Evolutionary conservation across 139 green algal species (phyloP), one percentile per base, ranked within the genome.

Genomic region (Chlorella sp.): DNA sequence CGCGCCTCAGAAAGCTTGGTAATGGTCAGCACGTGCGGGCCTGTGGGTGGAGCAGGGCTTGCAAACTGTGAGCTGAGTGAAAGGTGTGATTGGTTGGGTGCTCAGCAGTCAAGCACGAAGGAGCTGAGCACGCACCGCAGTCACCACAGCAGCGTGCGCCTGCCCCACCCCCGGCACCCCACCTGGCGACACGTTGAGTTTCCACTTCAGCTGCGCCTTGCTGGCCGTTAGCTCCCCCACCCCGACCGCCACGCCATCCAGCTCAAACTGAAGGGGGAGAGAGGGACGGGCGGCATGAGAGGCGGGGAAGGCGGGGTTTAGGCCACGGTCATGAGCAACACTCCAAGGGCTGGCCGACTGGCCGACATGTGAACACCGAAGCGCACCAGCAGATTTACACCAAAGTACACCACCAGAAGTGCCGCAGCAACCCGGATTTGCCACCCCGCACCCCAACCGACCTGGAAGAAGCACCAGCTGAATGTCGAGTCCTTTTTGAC

Each of bases 1-100:
- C 48, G 75, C 0, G 48, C 34, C 51, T 81, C 75, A 3, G 75
- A 81, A 19, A 81, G 34, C 48, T 81, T 81, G 48, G n/a, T 67
- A 34, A 81, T 60, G n/a, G 75, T 69, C 26, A 81, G 51, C 19
- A 26, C 44, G 51, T 81, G 75, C 8, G 11, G 3, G 20, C 75
- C 75, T 81, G 48, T 19, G n/a, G n/a, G 28, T 1, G 26, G 30
- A 60, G 3, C 1, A 2, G 3, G n/a, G 11, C 16, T 24, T n/a
- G n/a, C n/a, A n/a, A n/a, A n/a, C n/a, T n/a, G n/a, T n/a, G n/a
- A n/a, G n/a, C n/a, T n/a, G n/a, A n/a, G n/a, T n/a, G n/a, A n/a
- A n/a, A n/a, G n/a, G n/a, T n/a, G n/a, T n/a, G 26, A 11, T 9
- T 36, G 72, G 43, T 13, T 41, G 9, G 19, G 38, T 6, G 38